Evolutionary conservation across 2,329 filamentous ascomycete genomes (phyloP), one percentile per base, ranked within the genome.

Genomic region (Colletotrichum tamarilloi): DNA sequence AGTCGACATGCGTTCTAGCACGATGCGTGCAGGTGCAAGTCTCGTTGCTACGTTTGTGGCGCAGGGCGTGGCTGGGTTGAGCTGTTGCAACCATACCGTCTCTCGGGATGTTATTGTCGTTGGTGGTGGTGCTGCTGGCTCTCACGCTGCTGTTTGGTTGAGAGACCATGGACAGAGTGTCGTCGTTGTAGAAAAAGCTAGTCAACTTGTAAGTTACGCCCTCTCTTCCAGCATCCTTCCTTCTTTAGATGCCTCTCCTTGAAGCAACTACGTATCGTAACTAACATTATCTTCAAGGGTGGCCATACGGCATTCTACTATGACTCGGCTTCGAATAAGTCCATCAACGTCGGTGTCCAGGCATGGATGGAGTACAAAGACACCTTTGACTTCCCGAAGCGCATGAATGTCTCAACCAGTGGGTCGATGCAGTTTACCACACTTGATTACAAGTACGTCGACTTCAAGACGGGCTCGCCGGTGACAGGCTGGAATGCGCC

Each of bases 81-180:
- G 42, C 35, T 53, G 19, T 26, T 62, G 64, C 55, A 67, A 16
- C 32, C 42, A 68, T 22, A 60, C 56, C 32, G 73, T 78, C 42
- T 49, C 58, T 16, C 76, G 77, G 26, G 77, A 79, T n/a, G 75
- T 79, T n/a, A 63, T 59, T 46, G 70, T 87, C 63, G 81, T 87
- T 35, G 85, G 85, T 30, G 84, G 84, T 3, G 85, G 85, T 26
- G 77, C 82, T 0, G 74, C 79, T 22, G 85, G 85, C 14, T 83
- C 81, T 0, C 82, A 85, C 70, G 78, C 82, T 6, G 84, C 85
- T 11, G 80, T 85, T 28, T 73, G 76, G 24, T 77, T 87, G 7
- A 78, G 80, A 11, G 80, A 86, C 38, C 63, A 78, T 22, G 80
- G 79, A 35, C 79, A 83, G 32, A 82, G 74, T 7, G 79, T 86